Conservation (phyloP, 1,139 yeast genomes). For the Saccharomyces uvarum region DNA sequence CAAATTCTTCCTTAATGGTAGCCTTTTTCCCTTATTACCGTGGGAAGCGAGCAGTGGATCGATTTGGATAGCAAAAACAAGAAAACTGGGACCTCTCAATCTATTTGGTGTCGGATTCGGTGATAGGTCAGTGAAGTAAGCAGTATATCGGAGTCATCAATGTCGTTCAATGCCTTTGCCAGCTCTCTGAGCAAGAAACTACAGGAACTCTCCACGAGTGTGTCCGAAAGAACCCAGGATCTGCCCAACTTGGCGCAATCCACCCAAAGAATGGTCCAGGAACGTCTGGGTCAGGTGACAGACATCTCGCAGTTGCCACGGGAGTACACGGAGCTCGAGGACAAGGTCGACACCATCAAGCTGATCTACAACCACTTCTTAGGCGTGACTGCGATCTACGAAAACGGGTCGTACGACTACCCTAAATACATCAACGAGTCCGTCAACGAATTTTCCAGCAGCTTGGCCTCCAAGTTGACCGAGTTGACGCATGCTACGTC, state of each 20-base stretch:
- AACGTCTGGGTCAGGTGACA: constrained; percentile 67
- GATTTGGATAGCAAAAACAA: background rate
- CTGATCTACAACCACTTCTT: constrained; percentile 64
- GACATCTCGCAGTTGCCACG: constrained; percentile 78
- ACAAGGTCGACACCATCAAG: constrained; percentile 67
- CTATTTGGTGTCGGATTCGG: background rate
- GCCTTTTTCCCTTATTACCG: background rate
- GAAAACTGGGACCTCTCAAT: background rate
- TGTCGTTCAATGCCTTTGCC: constrained; percentile 20
- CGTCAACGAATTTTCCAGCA: constrained; percentile 64
- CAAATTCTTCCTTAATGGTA: background rate
- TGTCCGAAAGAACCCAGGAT: constrained; percentile 29
- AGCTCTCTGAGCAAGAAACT: constrained; percentile 23
- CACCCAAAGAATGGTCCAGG: constrained; percentile 73
- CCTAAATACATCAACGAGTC: constrained; percentile 76
- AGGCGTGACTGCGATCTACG: constrained; percentile 64
- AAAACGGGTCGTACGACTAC: constrained; percentile 75
- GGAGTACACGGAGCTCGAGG: constrained; percentile 70
- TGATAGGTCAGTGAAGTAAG: background rate
- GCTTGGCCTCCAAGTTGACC: constrained; percentile 56
- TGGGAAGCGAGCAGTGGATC: background rate
- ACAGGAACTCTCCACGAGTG: constrained; percentile 27
- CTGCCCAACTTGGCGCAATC: constrained; percentile 66
- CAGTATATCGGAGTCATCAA: background rate
- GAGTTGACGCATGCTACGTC: constrained; percentile 68